A percentile compares a stretch with the other conserved stretches of the same genome.
phyloP scores from a whole-genome alignment of 1,284 basidiomycete species.

The Cryptococcus sp. region DNA sequence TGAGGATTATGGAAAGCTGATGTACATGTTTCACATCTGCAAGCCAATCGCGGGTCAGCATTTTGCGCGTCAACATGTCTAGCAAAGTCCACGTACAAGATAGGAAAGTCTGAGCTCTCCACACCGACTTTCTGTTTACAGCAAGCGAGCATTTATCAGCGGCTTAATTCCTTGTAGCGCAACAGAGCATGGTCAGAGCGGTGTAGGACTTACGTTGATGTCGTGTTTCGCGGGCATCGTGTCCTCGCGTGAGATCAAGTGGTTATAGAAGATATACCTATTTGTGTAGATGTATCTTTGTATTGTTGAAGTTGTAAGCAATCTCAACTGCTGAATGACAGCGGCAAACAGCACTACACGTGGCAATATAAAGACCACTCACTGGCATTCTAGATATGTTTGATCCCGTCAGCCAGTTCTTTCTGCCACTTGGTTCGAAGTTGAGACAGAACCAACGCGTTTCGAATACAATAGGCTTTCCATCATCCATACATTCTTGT shows the following conservation, averaged over 20 bases:
- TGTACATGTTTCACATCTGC: slow-evolving; percentile 78
- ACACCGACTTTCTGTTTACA: slow-evolving; percentile 50
- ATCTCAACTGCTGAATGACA: no score
- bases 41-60: slow-evolving; percentile 74
- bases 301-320: no score
- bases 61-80: not conserved
- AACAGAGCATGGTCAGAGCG: not conserved
- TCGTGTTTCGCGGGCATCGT: slow-evolving; percentile 50
- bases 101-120: slow-evolving; percentile 52
- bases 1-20: slow-evolving; percentile 12
- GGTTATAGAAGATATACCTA: not conserved
- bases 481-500: no score
- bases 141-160: not conserved
- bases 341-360: not conserved
- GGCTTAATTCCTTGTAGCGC: not conserved
- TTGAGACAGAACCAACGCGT: no score
- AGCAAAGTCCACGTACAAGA: slow-evolving; percentile 39
- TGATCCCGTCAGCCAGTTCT: not conserved
- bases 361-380: not conserved
- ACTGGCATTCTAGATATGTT: slow-evolving; percentile 1
- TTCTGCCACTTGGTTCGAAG: no score
- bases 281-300: no score
- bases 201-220: slow-evolving; percentile 46
- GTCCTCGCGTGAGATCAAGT: not conserved
- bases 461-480: no score